A percentile compares a stretch with the other conserved stretches of the same genome.
Evolutionary conservation across 805 yeast genomes (phyloP).

Genomic region (Sugiyamaella qingdaonensis): DNA sequence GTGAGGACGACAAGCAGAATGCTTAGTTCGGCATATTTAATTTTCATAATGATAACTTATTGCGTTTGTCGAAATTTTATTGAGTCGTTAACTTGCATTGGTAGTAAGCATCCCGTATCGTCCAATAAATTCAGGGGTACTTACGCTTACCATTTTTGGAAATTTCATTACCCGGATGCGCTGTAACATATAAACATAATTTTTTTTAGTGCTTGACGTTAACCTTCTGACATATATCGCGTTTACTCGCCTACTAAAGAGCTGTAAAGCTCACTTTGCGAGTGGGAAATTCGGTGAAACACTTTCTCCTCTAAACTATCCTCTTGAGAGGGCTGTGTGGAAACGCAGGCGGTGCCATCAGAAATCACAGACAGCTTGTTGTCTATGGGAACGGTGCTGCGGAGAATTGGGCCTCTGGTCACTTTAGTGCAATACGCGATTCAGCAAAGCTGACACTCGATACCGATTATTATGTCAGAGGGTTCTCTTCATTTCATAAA

Average conservation of each 20-base stretch:
- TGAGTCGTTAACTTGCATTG: neutral
- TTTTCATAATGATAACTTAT: neutral
- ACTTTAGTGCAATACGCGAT: conserved; percentile 27
- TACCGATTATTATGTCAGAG: conserved; percentile 24
- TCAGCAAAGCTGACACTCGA: conserved; percentile 23
- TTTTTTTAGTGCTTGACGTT: neutral
- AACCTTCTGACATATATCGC: conserved; percentile 19
- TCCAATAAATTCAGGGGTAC: neutral
- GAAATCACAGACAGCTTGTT: conserved; percentile 15
- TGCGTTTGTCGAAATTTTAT: neutral
- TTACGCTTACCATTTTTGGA: neutral
- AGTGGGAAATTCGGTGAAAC: conserved; percentile 27
- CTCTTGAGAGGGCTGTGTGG: conserved; percentile 19
- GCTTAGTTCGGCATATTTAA: neutral
- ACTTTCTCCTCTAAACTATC: conserved; percentile 18
- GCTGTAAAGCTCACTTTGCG: conserved; percentile 9
- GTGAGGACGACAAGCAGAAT: conserved; percentile 4
- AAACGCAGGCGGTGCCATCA: conserved; percentile 24
- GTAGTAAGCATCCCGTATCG: neutral
- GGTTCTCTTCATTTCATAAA: neutral
- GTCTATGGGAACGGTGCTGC: conserved; percentile 24
- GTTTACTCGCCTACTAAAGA: conserved; percentile 24
- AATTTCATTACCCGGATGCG: neutral
- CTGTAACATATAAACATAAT: neutral
- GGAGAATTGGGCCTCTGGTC: conserved; percentile 21